phyloP scores from a whole-genome alignment of 2,329 filamentous ascomycete genomes.

The Fusarium sp. region DNA sequence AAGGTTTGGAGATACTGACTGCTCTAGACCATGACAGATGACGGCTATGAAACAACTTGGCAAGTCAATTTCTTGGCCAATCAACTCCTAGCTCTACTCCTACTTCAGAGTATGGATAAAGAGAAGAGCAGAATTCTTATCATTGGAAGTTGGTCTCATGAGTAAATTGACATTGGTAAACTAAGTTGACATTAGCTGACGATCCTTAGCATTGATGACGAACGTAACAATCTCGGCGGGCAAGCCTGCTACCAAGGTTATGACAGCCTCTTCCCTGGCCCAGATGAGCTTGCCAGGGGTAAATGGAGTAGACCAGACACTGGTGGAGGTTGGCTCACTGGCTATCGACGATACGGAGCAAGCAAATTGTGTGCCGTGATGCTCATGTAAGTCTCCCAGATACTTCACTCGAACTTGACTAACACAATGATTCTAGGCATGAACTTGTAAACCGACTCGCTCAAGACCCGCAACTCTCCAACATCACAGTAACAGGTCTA shows the following conservation, averaged over 20 bases:
- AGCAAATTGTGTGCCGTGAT: conserved; percentile 54
- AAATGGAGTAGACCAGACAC: conserved; percentile 50
- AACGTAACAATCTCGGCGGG: conserved; percentile 41
- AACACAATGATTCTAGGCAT: conserved; percentile 39
- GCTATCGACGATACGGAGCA: conserved; percentile 54
- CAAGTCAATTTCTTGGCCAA: conserved; percentile 52
- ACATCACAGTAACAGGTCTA: conserved; percentile 52
- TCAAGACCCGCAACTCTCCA: conserved; percentile 49
- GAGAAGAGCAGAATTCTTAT: conserved; percentile 46
- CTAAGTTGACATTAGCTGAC: conserved; percentile 8
- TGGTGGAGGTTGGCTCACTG: conserved; percentile 45
- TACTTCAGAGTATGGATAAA: conserved; percentile 51
- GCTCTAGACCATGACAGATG: conserved; percentile 44
- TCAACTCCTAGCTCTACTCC: conserved; percentile 46
- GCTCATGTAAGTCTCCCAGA: conserved; percentile 47
- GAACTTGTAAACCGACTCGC: conserved; percentile 52
- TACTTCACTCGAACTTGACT: conserved; percentile 1
- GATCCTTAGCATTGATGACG: conserved; percentile 44
- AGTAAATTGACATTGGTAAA: conserved; percentile 43
- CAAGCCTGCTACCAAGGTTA: conserved; percentile 42
- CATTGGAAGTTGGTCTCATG: conserved; percentile 50
- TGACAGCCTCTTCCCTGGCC: conserved; percentile 47
- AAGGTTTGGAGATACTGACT: conserved; percentile 2
- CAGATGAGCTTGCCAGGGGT: conserved; percentile 50
- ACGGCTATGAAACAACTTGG: conserved; percentile 51